Percentiles rank a stretch among this genome's conserved stretches.
Evolutionary conservation across 495 filamentous ascomycete species (phyloP).

Genomic region (Corynascus novoguineensis): DNA sequence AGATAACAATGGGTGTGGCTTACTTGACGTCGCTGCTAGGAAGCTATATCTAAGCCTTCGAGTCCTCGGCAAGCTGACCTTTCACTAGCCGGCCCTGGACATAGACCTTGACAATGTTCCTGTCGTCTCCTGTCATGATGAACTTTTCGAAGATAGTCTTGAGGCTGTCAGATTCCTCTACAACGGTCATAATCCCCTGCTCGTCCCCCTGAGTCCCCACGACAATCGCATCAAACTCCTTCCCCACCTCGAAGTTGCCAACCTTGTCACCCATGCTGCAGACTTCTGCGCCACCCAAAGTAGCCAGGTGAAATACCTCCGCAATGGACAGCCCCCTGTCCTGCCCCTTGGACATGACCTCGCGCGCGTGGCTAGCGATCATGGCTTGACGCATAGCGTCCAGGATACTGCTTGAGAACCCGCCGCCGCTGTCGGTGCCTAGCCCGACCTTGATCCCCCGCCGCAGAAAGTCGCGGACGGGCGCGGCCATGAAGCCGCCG

Average conservation of each 20-base stretch:
- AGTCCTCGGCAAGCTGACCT: background rate
- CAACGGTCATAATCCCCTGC: constrained; percentile 46
- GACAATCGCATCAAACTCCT: constrained; percentile 60
- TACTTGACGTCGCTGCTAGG: no score
- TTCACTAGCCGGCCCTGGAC: constrained; percentile 49
- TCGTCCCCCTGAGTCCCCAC: constrained; percentile 41
- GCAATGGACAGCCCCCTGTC: constrained; percentile 46
- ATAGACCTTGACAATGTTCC: constrained; percentile 55
- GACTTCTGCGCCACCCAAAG: constrained; percentile 57
- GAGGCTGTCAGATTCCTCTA: constrained; percentile 48
- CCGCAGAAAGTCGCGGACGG: constrained; percentile 51
- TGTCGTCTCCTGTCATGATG: constrained; percentile 60
- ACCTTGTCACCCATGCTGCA: constrained; percentile 50
- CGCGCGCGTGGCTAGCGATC: constrained; percentile 53
- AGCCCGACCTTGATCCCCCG: constrained; percentile 59
- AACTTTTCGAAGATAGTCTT: constrained; percentile 57
- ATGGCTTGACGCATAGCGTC: constrained; percentile 57
- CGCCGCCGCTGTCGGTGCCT: constrained; percentile 64
- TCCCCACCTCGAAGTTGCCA: constrained; percentile 55
- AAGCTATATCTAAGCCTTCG: background rate
- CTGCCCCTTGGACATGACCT: constrained; percentile 43
- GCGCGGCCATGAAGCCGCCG: constrained; percentile 56
- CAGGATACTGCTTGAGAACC: constrained; percentile 53
- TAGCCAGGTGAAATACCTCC: constrained; percentile 58
- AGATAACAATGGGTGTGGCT: no score